Base-by-base conservation (phyloP, 257 asterid species). In the Paraleonurus japonicus region DNA sequence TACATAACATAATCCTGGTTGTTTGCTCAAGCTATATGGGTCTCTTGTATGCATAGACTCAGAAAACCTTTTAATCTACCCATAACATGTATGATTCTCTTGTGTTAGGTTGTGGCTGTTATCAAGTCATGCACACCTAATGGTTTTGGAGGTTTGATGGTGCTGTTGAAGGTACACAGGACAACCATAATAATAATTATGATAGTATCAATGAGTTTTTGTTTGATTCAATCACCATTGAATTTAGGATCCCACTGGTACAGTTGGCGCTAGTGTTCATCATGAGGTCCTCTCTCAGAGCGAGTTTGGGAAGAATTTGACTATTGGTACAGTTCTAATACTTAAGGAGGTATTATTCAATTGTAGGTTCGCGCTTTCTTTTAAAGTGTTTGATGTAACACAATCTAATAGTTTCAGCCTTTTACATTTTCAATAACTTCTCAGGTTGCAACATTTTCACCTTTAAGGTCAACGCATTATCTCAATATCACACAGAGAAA, bases 231-330 rank as follows among this genome's bases (percentile, higher is more conserved):
- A 26, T 74, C 53, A 30, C 65, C 39, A 68, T 51, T 66, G 26
- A 70, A 73, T 22, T 74, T 81, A 94, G 99, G 98, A 95, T 73
- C 99, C 95, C 26, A 88, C 99, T 0, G 99, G 98, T 74, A 84
- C 86, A 27, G 79, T 89, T 81, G 87, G 84, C 75, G 98, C 95
- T 70, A 89, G 79, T 74, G 78, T 95, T 80, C 99, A 91, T 85
- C 94, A 86, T 78, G 88, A 83, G 76, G 90, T 89, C 75, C 85
- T 89, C 50, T 73, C 81, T 45, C 86, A 83, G 65, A 76, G 78
- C 53, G 89, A 82, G 73, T 87, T 77, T 75, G 84, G 85, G 19
- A 88, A 88, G 81, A 86, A 80, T 61, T 63, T 95, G 65, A 74
- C 79, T 60, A 66, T 74, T 75, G 99, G 98, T 57, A 76, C 96